phyloP scores from a whole-genome alignment of 1,284 basidiomycete genomes.

The Crucibulum parvulum region DNA sequence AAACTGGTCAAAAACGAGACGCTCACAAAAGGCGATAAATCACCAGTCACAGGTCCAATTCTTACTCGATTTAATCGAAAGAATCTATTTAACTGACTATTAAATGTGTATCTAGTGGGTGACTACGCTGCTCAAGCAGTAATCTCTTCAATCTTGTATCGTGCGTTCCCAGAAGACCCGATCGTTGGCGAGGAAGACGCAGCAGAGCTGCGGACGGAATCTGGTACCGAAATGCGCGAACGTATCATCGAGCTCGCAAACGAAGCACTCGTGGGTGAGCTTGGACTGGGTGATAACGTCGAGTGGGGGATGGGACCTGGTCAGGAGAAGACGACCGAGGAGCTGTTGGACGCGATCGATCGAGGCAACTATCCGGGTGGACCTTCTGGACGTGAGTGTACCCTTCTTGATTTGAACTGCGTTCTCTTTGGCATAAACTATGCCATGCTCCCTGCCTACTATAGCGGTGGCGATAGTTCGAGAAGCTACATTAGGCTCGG shows the following conservation, averaged over 20 bases:
- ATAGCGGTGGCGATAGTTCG: too few species aligned
- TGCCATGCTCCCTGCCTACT: too few species aligned
- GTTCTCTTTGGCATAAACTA: neutral
- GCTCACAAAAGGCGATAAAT: slow-evolving; percentile 92
- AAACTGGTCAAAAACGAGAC: slow-evolving; percentile 89
- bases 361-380: slow-evolving; percentile 86
- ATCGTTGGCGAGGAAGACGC: slow-evolving; percentile 98
- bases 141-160: slow-evolving; percentile 79
- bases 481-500: too few species aligned
- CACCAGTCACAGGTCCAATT: slow-evolving; percentile 88
- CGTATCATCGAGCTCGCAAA: slow-evolving; percentile 88
- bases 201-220: slow-evolving; percentile 70
- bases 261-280: slow-evolving; percentile 72
- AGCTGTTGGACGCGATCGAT: slow-evolving; percentile 88
- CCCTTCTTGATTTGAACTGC: slow-evolving; percentile 2
- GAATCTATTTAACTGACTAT: neutral
- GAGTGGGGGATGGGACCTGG: slow-evolving; percentile 75
- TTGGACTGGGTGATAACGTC: slow-evolving; percentile 54
- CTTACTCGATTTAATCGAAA: neutral
- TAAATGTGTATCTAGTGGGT: slow-evolving; percentile 62
- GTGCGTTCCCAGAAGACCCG: slow-evolving; percentile 84
- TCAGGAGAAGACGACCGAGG: slow-evolving; percentile 52
- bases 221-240: slow-evolving; percentile 59
- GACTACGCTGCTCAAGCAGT: slow-evolving; percentile 93
- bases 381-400: slow-evolving; percentile 71